phyloP scores from a whole-genome alignment of 441 rosid genomes.

The Omphalea diandra region DNA sequence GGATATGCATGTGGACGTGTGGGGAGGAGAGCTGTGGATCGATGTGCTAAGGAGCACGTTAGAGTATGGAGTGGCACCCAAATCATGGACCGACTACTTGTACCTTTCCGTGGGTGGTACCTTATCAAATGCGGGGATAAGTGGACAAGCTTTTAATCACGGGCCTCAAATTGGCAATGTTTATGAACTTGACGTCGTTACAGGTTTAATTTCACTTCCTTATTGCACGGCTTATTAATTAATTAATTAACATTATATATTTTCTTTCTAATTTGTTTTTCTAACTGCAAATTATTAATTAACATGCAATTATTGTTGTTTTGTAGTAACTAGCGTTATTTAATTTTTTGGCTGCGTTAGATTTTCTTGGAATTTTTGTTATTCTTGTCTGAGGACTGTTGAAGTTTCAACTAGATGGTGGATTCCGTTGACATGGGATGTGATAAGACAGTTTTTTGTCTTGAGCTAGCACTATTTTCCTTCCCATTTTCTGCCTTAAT shows the following conservation, averaged over 20 bases:
- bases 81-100: constrained; percentile 96
- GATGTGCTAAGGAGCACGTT: constrained; percentile 71
- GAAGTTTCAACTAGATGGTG: constrained; percentile 1
- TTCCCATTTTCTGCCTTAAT: not conserved
- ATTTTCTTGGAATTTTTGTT: not conserved
- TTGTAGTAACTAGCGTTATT: too few relatives aligned
- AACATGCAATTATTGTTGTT: not conserved
- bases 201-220: constrained; percentile 43
- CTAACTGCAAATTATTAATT: too few relatives aligned
- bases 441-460: constrained; percentile 20
- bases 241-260: too few relatives aligned
- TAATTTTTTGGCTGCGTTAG: not conserved
- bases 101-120: constrained; percentile 94
- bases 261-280: not conserved
- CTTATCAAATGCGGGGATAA: constrained; percentile 89
- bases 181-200: constrained; percentile 86
- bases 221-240: not conserved
- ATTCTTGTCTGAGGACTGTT: not conserved
- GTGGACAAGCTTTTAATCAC: constrained; percentile 93
- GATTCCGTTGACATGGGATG: constrained; percentile 3
- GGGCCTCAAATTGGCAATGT: constrained; percentile 95
- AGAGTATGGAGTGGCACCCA: constrained; percentile 79
- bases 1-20: constrained; percentile 73
- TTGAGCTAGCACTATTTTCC: not conserved
- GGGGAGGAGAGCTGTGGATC: constrained; percentile 98